Conservation (phyloP, 2,329 filamentous ascomycete genomes). For the Botrytis medusae region DNA sequence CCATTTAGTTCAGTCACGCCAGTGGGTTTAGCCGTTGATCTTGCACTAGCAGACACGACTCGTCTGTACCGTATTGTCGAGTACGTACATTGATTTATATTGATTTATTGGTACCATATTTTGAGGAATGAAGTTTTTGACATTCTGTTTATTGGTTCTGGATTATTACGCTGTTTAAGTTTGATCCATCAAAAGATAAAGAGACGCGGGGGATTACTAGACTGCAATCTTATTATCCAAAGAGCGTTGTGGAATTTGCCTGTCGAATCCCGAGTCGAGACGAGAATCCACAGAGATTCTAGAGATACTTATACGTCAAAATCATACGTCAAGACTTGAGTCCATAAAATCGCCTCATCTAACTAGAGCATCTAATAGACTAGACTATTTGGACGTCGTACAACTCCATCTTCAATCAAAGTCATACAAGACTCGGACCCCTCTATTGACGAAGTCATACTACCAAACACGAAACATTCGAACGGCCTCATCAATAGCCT, state of each 20-base stretch:
- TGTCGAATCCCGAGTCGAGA: background rate
- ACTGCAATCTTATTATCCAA: background rate
- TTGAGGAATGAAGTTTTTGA: conserved; percentile 1
- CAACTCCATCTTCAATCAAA: background rate
- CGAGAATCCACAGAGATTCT: background rate
- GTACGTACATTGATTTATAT: background rate
- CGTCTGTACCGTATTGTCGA: background rate
- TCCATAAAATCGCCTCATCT: background rate
- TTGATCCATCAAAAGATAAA: background rate
- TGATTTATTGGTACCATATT: background rate
- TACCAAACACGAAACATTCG: background rate
- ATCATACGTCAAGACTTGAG: background rate
- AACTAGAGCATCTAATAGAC: background rate
- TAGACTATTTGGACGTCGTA: background rate
- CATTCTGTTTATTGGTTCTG: background rate
- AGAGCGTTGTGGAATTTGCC: background rate
- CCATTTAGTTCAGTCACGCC: conserved; percentile 2
- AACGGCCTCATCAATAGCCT: background rate
- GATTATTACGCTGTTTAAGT: background rate
- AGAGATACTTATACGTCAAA: background rate
- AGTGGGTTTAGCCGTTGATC: conserved; percentile 1
- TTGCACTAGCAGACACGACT: background rate
- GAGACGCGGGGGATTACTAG: background rate
- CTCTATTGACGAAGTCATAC: background rate
- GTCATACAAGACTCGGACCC: background rate